Base-by-base conservation (phyloP, 306 rosid genomes). In the Crataegus laevigata region DNA sequence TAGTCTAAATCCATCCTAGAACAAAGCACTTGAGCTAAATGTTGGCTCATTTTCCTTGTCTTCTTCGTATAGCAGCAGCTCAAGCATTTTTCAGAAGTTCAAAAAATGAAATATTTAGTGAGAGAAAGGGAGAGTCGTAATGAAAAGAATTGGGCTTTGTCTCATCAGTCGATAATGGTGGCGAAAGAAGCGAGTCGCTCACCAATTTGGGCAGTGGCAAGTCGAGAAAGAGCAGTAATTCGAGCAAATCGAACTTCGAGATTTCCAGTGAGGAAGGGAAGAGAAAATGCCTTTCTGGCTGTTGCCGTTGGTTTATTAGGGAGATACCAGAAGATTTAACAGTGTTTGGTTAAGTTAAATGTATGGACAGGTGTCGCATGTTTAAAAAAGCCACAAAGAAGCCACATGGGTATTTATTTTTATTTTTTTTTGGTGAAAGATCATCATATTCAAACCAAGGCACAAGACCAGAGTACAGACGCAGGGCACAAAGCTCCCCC, bases 211-310 rank as follows among this genome's bases (percentile, higher is more conserved):
- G 86, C 69, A 74, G 78, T 4, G 45, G 45, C 45, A 90, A 82
- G 62, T 85, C 91, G 2, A 83, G 90, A 38, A 85, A 79, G 80
- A 85, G 45, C 45, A 2, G 86, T 65, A 79, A 91, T 76, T 84
- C 88, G 24, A 79, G 86, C 76, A 82, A 85, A 73, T 89, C 94
- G 19, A 84, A 84, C 71, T 87, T 88, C 7, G 91, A 87, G 51
- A 62, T 61, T 76, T 83, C 94, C 8, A 15, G 71, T 34, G 91
- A 74, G 63, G 93, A 81, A 73, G 73, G 75, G 21, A 88, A 88
- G 65, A 70, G 81, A 7, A 80, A 88, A 79, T 89, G 84, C 77
- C 72, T 82, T 60, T 85, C 45, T 11, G 45, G 14, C 14, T 42
- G 14, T 42, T 42, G 45, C 45, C 4, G 45, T 42, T 11, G 45